Base-by-base conservation (phyloP, 768 basidiomycete species). In the Strobilomyces dryophilus region DNA sequence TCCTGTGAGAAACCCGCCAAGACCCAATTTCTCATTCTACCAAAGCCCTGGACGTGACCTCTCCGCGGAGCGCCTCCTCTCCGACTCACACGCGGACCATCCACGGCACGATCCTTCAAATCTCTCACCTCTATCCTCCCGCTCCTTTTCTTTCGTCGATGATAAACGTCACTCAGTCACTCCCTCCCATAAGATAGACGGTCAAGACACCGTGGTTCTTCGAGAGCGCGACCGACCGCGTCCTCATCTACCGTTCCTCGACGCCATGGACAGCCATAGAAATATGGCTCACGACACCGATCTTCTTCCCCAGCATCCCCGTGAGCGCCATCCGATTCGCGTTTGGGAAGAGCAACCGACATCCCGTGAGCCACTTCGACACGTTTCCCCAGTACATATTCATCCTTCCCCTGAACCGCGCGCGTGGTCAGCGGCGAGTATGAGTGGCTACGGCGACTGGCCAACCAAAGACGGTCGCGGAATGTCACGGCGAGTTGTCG, bases 321-420 rank as follows among this genome's bases (percentile, higher is more conserved):
- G 15, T 12, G 59, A 64, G 34, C 63, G 55, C 39, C 61, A 57
- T 29, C 66, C 65, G 45, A 54, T 62, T 34, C 66, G 64, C n/a
- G 60, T 66, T 46, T 66, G 64, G 64, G 64, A 66, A 55, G 64
- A 62, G 5, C 57, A 48, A 35, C 52, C 57, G 2, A 44, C 42
- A 27, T 4, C 24, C 43, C 58, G 50, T 41, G 62, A 54, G 27
- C 37, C 42, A 51, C 20, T 51, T 40, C 57, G 32, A 37, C 62
- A 47, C 27, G 40, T 62, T 53, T 57, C 60, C 12, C 61, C 56
- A 14, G 27, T 45, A 40, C 49, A 29, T 27, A 29, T 45, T 24
- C 24, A 24, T 29, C 29, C 29, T 29, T 6, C 1, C 17, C 14
- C 40, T 42, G 18, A 55, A 29, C 18, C n/a, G 9, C 32, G n/a